Conservation (phyloP, 768 basidiomycete genomes). For the Hygrophoropsis aurantiaca region DNA sequence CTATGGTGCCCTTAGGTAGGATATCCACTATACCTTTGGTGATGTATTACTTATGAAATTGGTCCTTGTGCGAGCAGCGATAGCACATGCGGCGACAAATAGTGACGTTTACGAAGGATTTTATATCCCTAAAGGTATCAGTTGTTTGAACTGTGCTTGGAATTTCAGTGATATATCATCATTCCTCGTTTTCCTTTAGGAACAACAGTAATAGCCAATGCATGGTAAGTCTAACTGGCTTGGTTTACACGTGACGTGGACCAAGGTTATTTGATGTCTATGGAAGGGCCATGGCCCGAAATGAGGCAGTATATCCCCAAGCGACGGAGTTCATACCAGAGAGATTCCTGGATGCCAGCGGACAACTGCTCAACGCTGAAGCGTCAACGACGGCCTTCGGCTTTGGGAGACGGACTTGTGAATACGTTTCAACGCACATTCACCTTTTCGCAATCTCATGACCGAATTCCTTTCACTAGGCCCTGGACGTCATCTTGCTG, state of each 20-base stretch:
- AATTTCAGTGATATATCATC: not conserved
- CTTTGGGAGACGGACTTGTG: conserved; percentile 43
- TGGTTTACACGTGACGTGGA: not conserved
- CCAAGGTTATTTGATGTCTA: not conserved
- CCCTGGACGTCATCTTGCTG: conserved; percentile 38
- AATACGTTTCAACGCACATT: not conserved
- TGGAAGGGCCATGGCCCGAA: not conserved
- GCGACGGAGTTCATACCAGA: not conserved
- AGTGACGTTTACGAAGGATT: not conserved
- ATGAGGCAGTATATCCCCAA: not conserved
- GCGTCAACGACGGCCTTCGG: conserved; percentile 14
- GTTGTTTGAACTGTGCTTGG: not conserved
- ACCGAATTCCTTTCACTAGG: conserved; percentile 19
- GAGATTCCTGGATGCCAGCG: conserved; percentile 12
- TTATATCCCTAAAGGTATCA: not conserved
- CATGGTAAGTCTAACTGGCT: not conserved
- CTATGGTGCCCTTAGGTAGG: not conserved
- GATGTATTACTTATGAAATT: not conserved
- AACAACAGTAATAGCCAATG: not conserved
- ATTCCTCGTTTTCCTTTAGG: not conserved
- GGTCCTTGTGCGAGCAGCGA: not conserved
- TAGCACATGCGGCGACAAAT: not conserved
- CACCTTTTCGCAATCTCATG: no score
- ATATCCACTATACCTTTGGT: not conserved
- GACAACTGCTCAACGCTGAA: conserved; percentile 10